A percentile compares a stretch with the other conserved stretches of the same genome.
Evolutionary conservation across 164 flowering plant genomes (phyloP).

Genomic region (Liquidambar formosana): DNA sequence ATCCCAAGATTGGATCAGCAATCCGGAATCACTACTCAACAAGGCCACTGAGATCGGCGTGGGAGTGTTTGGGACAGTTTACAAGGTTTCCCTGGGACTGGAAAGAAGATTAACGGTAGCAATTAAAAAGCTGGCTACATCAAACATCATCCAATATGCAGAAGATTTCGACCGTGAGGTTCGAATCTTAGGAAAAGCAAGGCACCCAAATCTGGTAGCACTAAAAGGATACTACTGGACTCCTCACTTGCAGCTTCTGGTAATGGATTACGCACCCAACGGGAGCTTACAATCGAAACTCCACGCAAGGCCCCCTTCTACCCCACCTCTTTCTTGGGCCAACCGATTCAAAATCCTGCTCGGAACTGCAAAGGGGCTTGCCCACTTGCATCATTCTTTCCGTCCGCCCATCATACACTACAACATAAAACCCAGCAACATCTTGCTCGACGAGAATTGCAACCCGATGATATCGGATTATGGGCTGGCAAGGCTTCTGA

Average conservation of each 20-base stretch:
- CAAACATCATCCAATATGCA: constrained; percentile 57
- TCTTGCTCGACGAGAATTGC: constrained; percentile 72
- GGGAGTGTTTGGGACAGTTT: constrained; percentile 86
- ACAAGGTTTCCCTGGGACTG: constrained; percentile 71
- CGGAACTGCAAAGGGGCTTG: constrained; percentile 87
- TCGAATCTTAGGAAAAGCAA: constrained; percentile 68
- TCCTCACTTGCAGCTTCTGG: constrained; percentile 72
- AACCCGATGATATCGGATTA: constrained; percentile 79
- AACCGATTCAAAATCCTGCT: constrained; percentile 65
- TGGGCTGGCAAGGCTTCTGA: constrained; percentile 77
- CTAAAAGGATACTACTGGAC: constrained; percentile 63
- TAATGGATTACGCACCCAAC: constrained; percentile 65
- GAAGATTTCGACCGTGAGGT: constrained; percentile 93
- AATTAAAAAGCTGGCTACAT: constrained; percentile 63
- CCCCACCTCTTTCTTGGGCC: constrained; percentile 69
- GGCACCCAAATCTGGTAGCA: constrained; percentile 66
- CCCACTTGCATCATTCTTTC: constrained; percentile 78
- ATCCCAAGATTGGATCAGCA: constrained; percentile 42
- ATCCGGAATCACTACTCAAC: constrained; percentile 57
- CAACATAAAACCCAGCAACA: constrained; percentile 84
- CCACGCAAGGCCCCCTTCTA: constrained; percentile 52
- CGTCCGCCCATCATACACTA: constrained; percentile 86
- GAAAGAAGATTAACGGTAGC: constrained; percentile 45
- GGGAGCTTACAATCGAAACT: constrained; percentile 72
- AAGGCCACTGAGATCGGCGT: constrained; percentile 82